Conservation (phyloP, 345 rosid genomes). For the Dovyalis caffra region DNA sequence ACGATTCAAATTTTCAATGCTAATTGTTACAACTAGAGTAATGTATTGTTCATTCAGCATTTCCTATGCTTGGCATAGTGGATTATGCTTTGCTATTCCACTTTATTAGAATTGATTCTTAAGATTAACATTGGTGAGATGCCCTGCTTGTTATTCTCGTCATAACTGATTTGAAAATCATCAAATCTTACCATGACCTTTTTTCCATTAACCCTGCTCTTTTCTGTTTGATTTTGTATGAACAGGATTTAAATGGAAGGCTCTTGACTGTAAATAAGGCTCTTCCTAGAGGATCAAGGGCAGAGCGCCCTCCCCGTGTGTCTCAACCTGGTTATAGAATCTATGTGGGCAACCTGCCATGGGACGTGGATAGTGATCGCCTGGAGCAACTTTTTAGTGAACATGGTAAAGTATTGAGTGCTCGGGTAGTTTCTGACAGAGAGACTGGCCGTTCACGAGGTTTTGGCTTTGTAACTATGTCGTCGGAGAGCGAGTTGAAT, state of each 20-base stretch:
- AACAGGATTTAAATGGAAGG: constrained; percentile 76
- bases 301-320: constrained; percentile 59
- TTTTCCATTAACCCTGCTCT: background rate
- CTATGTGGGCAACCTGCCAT: constrained; percentile 85
- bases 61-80: background rate
- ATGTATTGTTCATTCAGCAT: background rate
- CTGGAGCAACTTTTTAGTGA: constrained; percentile 84
- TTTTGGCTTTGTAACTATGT: constrained; percentile 89
- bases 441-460: constrained; percentile 95
- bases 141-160: background rate
- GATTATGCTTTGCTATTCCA: background rate
- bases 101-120: background rate
- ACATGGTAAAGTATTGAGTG: constrained; percentile 81
- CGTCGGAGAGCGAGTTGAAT: constrained; percentile 67
- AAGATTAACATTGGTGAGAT: background rate
- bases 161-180: background rate
- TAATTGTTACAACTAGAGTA: background rate
- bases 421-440: constrained; percentile 78
- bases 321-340: constrained; percentile 51
- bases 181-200: background rate
- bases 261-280: constrained; percentile 82
- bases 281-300: constrained; percentile 71
- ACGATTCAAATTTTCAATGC: background rate
- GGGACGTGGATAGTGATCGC: constrained; percentile 73
- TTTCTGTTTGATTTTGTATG: background rate